Evolutionary conservation across 768 basidiomycete species (phyloP).

Genomic region (Rhizopogon sp.): DNA sequence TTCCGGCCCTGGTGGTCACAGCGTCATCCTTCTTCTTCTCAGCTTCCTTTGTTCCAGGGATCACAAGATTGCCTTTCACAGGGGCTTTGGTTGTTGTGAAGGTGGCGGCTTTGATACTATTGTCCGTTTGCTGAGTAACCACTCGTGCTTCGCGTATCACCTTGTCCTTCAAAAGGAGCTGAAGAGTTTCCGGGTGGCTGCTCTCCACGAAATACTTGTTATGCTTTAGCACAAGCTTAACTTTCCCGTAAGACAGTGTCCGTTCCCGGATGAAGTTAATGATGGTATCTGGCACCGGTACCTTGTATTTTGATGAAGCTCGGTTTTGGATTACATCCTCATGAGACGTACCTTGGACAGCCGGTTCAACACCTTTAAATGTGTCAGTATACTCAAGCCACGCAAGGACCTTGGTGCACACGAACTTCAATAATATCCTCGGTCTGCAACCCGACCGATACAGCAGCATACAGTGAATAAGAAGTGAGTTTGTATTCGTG

Average conservation of each 20-base stretch:
- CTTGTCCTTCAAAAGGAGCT: constrained; percentile 80
- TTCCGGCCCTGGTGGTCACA: constrained; percentile 26
- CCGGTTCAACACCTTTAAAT: constrained; percentile 66
- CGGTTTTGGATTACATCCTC: constrained; percentile 1
- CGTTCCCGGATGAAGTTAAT: constrained; percentile 86
- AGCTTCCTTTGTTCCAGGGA: constrained; percentile 78
- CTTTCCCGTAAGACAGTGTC: constrained; percentile 95
- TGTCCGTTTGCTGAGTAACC: constrained; percentile 60
- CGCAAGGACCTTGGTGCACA: constrained; percentile 1
- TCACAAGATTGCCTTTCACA: constrained; percentile 73
- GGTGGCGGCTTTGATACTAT: constrained; percentile 69
- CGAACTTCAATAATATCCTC: constrained; percentile 95
- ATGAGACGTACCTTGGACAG: constrained; percentile 56
- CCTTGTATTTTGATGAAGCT: constrained; percentile 38
- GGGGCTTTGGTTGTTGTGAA: constrained; percentile 83
- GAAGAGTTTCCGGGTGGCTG: constrained; percentile 88
- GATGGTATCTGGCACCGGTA: constrained; percentile 88
- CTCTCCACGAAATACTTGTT: constrained; percentile 98
- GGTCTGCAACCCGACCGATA: constrained; percentile 96
- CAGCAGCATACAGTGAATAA: constrained; percentile 97
- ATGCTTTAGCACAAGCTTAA: constrained; percentile 96
- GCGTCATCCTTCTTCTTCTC: constrained; percentile 67
- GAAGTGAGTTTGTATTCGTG: constrained; percentile 99
- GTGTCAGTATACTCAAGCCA: not conserved
- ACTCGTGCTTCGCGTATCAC: constrained; percentile 83